phyloP scores from a whole-genome alignment of 148 eudicot genomes.

The Fagopyrum esculentum region DNA sequence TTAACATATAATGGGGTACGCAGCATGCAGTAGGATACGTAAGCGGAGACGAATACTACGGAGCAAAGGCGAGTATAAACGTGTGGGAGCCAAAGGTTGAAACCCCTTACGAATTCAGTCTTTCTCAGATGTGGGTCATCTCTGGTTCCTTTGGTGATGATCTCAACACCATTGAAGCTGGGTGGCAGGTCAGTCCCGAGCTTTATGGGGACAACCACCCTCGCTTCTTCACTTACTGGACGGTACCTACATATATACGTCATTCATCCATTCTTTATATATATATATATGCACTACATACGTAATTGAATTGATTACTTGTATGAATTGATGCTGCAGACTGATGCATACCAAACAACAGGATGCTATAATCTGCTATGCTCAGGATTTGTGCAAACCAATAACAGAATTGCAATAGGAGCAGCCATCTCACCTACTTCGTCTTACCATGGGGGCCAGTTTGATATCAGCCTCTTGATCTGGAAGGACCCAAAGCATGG shows the following conservation, averaged over 20 bases:
- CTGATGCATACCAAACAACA: slow-evolving; percentile 73
- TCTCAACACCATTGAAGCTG: slow-evolving; percentile 95
- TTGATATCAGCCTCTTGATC: slow-evolving; percentile 64
- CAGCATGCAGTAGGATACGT: slow-evolving; percentile 96
- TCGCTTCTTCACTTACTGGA: slow-evolving; percentile 16
- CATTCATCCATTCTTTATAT: too few species aligned
- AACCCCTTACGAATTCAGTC: slow-evolving; percentile 71
- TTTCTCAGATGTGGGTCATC: slow-evolving; percentile 89
- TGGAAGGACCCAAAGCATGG: slow-evolving; percentile 99
- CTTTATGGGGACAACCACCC: slow-evolving; percentile 11
- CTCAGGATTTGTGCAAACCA: slow-evolving; percentile 71
- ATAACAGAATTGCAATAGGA: slow-evolving; percentile 54
- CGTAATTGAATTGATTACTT: background rate
- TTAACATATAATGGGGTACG: background rate
- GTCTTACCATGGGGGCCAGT: slow-evolving; percentile 64
- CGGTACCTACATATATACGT: background rate
- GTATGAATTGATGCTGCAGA: slow-evolving; percentile 22
- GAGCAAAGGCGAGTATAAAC: slow-evolving; percentile 89
- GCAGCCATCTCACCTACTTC: slow-evolving; percentile 91
- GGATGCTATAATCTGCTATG: slow-evolving; percentile 75
- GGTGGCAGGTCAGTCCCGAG: slow-evolving; percentile 68
- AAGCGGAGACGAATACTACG: slow-evolving; percentile 76
- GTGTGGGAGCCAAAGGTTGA: slow-evolving; percentile 81
- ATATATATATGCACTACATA: too few species aligned
- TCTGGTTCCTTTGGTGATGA: slow-evolving; percentile 89